Evolutionary conservation across 1,284 basidiomycete genomes (phyloP).

Genomic region (Cutaneotrichosporon cutaneum): DNA sequence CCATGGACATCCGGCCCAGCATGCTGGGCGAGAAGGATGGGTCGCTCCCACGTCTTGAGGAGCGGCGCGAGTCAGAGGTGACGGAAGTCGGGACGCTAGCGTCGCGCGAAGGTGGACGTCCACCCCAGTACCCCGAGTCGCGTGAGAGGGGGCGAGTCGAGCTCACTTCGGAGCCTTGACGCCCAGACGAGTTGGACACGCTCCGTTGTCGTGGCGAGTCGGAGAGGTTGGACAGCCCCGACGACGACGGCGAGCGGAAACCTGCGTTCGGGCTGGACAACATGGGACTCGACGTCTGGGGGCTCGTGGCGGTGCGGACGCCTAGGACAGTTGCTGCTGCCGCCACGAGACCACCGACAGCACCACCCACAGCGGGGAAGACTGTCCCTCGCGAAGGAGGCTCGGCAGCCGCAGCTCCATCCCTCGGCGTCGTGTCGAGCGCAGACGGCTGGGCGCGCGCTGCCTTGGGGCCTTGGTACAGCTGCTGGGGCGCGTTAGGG

Average conservation of each 20-base stretch:
- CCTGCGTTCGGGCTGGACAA: neutral
- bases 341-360: neutral
- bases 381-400: neutral
- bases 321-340: neutral
- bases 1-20: conserved; percentile 3
- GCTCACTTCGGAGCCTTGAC: neutral
- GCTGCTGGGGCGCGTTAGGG: neutral
- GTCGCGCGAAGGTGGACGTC: conserved; percentile 7
- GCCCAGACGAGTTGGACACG: neutral
- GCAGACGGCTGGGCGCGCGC: neutral
- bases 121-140: conserved; percentile 8
- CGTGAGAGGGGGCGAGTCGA: conserved; percentile 1
- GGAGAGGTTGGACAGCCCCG: neutral
- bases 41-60: conserved; percentile 5
- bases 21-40: conserved; percentile 5
- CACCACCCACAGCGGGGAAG: neutral
- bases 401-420: neutral
- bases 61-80: conserved; percentile 12
- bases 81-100: conserved; percentile 7
- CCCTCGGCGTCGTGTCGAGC: neutral
- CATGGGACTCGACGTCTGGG: neutral
- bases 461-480: neutral
- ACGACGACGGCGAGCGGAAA: neutral
- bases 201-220: neutral
- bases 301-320: neutral